Percentiles rank a stretch among this genome's conserved stretches.
These are phyloP conservation scores for Rasamsonia emersonii DNA, from an alignment of 2,329 filamentous ascomycete genomes.

Conservation along the genomic window DNA sequence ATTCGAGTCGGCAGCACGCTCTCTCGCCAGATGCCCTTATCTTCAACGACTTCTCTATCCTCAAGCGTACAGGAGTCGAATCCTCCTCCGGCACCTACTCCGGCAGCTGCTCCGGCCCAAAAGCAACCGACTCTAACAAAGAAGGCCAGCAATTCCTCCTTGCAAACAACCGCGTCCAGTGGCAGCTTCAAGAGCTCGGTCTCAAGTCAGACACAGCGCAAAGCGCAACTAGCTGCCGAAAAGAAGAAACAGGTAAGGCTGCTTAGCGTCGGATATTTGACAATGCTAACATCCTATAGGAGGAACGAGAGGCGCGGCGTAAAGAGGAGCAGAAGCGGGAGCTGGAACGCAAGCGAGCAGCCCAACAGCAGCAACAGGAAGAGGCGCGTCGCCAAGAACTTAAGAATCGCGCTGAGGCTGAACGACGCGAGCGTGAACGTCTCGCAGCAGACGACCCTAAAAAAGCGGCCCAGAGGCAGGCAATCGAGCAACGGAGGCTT, in stretches of 20 bases:
- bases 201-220: constrained; percentile 55
- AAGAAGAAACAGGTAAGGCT: constrained; percentile 60
- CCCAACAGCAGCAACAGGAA: constrained; percentile 40
- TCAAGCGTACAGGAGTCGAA: constrained; percentile 50
- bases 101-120: constrained; percentile 38
- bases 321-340: constrained; percentile 77
- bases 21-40: constrained; percentile 35
- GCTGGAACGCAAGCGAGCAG: constrained; percentile 65
- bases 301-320: constrained; percentile 65
- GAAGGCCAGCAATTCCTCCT: constrained; percentile 59
- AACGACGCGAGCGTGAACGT: constrained; percentile 38
- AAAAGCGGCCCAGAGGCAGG: constrained; percentile 56
- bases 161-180: constrained; percentile 47
- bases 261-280: constrained; percentile 4
- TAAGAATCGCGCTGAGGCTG: constrained; percentile 51
- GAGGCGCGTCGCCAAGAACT: constrained; percentile 54
- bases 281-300: constrained; percentile 31
- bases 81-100: constrained; percentile 26
- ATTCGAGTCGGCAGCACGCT: constrained; percentile 41
- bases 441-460: constrained; percentile 51
- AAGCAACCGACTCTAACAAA: constrained; percentile 43
- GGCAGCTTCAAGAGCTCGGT: constrained; percentile 57
- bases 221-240: constrained; percentile 65
- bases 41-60: constrained; percentile 45
- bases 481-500: constrained; percentile 44